phyloP scores from a whole-genome alignment of 2,329 filamentous ascomycete species.

The Zymoseptoria brevis region DNA sequence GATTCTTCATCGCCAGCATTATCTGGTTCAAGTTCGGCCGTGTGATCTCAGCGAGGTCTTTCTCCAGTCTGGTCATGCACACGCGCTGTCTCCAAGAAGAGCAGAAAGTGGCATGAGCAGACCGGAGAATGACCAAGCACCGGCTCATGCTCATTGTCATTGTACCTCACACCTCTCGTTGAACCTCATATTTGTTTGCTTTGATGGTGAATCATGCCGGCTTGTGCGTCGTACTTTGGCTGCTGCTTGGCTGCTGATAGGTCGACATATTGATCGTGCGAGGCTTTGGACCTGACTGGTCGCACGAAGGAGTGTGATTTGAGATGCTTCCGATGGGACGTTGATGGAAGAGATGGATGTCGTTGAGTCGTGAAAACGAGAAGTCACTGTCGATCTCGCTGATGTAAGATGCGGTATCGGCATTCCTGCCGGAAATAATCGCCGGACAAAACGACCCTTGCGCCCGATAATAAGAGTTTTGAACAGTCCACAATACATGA shows the following conservation, averaged over 20 bases:
- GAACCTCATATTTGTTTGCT: slow-evolving; percentile 2
- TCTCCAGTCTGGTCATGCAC: not conserved
- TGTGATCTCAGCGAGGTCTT: slow-evolving; percentile 43
- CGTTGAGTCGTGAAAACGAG: not conserved
- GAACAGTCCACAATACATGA: not conserved
- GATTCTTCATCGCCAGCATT: slow-evolving; percentile 46
- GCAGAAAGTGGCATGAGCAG: not conserved
- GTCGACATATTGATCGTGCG: not conserved
- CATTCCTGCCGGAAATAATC: not conserved
- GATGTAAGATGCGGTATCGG: not conserved
- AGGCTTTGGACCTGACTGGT: not conserved
- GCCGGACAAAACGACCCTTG: not conserved
- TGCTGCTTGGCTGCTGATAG: not conserved
- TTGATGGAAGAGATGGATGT: not conserved
- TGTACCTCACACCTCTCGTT: slow-evolving; percentile 15
- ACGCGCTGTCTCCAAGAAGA: not conserved
- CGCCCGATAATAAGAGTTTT: no score
- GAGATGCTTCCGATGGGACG: not conserved
- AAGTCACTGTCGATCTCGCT: not conserved
- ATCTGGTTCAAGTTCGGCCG: slow-evolving; percentile 49
- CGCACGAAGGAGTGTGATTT: not conserved
- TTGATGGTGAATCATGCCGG: slow-evolving; percentile 11
- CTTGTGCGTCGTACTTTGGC: slow-evolving; percentile 10
- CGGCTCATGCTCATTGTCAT: slow-evolving; percentile 30
- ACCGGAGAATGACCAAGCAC: slow-evolving; percentile 22